Evolutionary conservation across 169 alveolate species (phyloP).

Genomic region (Perkinsus chesapeaki): DNA sequence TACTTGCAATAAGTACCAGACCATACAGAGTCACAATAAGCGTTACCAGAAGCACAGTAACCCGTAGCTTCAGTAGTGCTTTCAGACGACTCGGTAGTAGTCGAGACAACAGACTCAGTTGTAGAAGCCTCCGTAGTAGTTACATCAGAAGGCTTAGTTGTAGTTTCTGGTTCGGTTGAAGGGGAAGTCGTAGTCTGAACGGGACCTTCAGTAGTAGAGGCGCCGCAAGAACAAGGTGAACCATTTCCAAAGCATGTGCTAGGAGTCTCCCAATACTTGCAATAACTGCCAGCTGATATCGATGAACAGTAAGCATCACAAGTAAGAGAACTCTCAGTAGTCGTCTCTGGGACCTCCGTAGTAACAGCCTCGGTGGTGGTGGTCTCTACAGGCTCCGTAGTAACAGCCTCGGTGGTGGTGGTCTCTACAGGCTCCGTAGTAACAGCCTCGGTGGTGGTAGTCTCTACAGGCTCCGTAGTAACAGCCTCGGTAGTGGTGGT

Average conservation of each 20-base stretch:
- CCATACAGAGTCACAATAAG: background rate
- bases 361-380: background rate
- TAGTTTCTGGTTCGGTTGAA: background rate
- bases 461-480: background rate
- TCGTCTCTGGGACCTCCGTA: background rate
- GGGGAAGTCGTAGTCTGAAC: background rate
- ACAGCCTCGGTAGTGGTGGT: too few relatives aligned
- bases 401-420: too few relatives aligned
- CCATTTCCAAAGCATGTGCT: background rate
- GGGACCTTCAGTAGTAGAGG: background rate
- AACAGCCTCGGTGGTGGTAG: too few relatives aligned
- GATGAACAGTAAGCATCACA: background rate
- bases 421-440: background rate
- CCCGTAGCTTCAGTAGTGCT: background rate
- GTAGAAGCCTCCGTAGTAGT: background rate
- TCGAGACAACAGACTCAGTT: background rate
- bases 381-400: background rate
- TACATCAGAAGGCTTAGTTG: background rate
- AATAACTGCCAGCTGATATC: background rate
- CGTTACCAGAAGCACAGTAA: background rate
- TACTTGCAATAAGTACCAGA: background rate
- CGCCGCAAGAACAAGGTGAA: background rate
- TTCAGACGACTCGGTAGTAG: background rate
- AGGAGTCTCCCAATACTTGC: background rate
- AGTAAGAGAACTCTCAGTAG: background rate